phyloP scores from a whole-genome alignment of 805 yeast species.

The Kluyveromyces siamensis region DNA sequence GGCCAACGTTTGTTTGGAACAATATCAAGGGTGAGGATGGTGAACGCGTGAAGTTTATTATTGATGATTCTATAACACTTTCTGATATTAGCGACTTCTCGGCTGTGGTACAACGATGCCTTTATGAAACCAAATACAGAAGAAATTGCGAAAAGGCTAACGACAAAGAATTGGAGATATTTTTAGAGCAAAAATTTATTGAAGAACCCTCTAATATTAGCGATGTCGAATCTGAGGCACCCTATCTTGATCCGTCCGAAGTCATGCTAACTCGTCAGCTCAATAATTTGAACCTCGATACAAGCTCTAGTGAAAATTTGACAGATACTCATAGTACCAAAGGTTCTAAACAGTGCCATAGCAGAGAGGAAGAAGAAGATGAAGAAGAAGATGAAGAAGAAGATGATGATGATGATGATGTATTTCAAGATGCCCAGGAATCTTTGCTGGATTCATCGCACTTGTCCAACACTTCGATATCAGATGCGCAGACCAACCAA shows the following conservation, averaged over 20 bases:
- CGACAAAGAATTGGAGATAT: conserved; percentile 39
- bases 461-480: not conserved
- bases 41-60: conserved; percentile 72
- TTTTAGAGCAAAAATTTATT: conserved; percentile 6
- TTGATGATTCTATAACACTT: conserved; percentile 47
- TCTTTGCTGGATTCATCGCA: conserved; percentile 1
- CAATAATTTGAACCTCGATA: not conserved
- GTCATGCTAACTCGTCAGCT: not conserved
- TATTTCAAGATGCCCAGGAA: conserved; percentile 10
- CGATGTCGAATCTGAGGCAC: conserved; percentile 5
- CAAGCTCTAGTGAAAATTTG: not conserved
- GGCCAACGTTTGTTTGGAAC: conserved; percentile 62
- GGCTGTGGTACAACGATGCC: conserved; percentile 52
- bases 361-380: conserved; percentile 1
- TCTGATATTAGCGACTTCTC: conserved; percentile 54
- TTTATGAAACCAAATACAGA: conserved; percentile 67
- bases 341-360: not conserved
- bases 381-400: conserved; percentile 5
- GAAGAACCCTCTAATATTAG: conserved; percentile 15
- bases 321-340: not conserved
- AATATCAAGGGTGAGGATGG: conserved; percentile 83
- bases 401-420: conserved; percentile 9
- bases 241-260: not conserved
- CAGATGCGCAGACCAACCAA: not conserved
- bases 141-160: conserved; percentile 39